Evolutionary conservation across 192 early-diverging fungal genomes (phyloP).

Genomic region (Linnemannia zychae): DNA sequence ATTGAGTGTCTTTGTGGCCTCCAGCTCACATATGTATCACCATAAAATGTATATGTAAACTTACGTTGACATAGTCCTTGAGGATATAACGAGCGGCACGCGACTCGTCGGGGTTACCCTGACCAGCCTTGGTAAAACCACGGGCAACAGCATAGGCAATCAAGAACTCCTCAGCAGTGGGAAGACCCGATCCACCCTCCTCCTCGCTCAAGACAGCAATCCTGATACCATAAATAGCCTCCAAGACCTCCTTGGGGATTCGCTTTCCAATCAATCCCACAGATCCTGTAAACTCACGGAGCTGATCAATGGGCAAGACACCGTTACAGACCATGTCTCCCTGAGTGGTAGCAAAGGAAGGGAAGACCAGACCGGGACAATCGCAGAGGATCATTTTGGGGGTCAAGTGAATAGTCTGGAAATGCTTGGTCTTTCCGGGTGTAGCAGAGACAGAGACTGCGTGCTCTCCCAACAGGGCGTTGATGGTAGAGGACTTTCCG

Average conservation of each 20-base stretch:
- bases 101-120: constrained; percentile 98
- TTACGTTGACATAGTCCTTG: constrained; percentile 96
- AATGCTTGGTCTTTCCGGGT: constrained; percentile 99
- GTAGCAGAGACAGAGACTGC: constrained; percentile 96
- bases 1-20: neutral
- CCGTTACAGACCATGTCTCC: constrained; percentile 99
- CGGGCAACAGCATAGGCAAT: constrained; percentile 92
- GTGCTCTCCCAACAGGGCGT: constrained; percentile 95
- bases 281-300: constrained; percentile 95
- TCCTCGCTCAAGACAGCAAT: constrained; percentile 83
- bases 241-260: constrained; percentile 89
- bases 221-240: constrained; percentile 93
- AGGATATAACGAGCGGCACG: constrained; percentile 96
- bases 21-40: no score
- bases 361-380: constrained; percentile 99
- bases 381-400: constrained; percentile 92
- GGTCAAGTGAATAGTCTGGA: constrained; percentile 97
- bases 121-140: constrained; percentile 90
- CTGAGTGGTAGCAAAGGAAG: constrained; percentile 97
- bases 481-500: constrained; percentile 99
- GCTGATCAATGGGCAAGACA: constrained; percentile 98
- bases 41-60: constrained; percentile 18
- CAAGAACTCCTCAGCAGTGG: constrained; percentile 93
- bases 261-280: constrained; percentile 82
- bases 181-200: constrained; percentile 80